Evolutionary conservation across 495 filamentous ascomycete genomes (phyloP), one percentile per base, ranked within the genome.

Genomic region (Aspergillus panamensis): DNA sequence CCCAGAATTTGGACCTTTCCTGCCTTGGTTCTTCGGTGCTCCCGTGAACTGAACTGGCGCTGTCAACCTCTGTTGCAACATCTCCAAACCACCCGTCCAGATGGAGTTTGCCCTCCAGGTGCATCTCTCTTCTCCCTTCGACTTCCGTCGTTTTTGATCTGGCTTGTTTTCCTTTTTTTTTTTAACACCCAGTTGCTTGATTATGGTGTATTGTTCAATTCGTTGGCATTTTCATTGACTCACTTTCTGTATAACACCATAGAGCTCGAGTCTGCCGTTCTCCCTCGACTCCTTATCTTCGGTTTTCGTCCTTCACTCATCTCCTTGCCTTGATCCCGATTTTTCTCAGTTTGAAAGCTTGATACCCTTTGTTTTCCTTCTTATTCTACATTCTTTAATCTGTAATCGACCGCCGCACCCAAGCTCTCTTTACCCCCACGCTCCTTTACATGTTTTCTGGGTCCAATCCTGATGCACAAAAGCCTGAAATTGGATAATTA

Each of bases 131-230:
- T 19, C 39, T 47, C 40, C 13, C 39, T 45, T 48, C 5, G 29
- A 29, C 47, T 47, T 51, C 31, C 43, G 8, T 53, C 39, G 48
- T 42, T 50, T 35, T 54, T 47, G 35, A 53, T 49, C 45, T 40
- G 47, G 19, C 13, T 62, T 53, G 14, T 48, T 16, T 45, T 49
- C 16, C 40, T 49, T 16, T 25, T 5, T 25, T 25, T 5, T 25
- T 25, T 25, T 25, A 2, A 25, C 25, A 21, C 37, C 16, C 40
- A 6, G 21, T 32, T 19, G 13, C 20, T 49, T 49, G 37, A 37
- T 65, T 60, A 63, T 63, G 50, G 57, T 58, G 58, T 62, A 53
- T 59, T 52, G 51, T 66, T 48, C 30, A 33, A 30, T n/a, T 53
- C 19, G 25, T 59, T 16, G 16, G 37, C 37, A 40, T 59, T 32